Evolutionary conservation across 352 stramenopile genomes (phyloP).

Genomic region (Pythium periplocum): DNA sequence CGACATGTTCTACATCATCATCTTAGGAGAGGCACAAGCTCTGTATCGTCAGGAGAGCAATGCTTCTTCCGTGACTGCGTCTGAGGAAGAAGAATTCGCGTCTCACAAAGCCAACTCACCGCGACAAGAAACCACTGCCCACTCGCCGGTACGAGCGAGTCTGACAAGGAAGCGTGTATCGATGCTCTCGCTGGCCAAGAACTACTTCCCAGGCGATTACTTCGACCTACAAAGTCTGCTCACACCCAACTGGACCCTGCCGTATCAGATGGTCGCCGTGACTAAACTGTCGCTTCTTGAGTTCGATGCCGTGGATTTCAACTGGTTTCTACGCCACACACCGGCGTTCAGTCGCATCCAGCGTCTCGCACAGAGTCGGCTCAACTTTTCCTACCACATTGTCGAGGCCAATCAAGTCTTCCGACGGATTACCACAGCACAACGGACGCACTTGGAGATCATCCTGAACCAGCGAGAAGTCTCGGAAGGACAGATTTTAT

Average conservation of each 20-base stretch:
- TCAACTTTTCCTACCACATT: constrained; percentile 80
- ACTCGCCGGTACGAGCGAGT: constrained; percentile 16
- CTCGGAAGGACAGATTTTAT: constrained; percentile 63
- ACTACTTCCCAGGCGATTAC: constrained; percentile 85
- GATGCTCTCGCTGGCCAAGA: constrained; percentile 59
- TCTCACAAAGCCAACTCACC: not conserved
- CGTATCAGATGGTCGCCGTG: constrained; percentile 57
- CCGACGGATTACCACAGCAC: constrained; percentile 63
- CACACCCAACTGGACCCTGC: constrained; percentile 56
- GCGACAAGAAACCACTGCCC: not conserved
- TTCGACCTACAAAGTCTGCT: constrained; percentile 83
- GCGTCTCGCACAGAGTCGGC: constrained; percentile 58
- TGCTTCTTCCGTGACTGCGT: constrained; percentile 7
- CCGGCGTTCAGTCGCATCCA: constrained; percentile 66
- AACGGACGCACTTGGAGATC: constrained; percentile 87
- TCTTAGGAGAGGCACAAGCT: constrained; percentile 62
- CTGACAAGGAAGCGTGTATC: constrained; percentile 45
- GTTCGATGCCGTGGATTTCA: constrained; percentile 81
- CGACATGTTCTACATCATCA: constrained; percentile 81
- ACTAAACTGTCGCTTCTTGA: constrained; percentile 71
- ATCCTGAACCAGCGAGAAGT: constrained; percentile 57
- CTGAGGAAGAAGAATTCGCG: constrained; percentile 4
- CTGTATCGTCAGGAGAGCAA: constrained; percentile 33
- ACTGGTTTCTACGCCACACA: constrained; percentile 79
- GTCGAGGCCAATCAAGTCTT: constrained; percentile 82